Base-by-base conservation (phyloP, 1,139 yeast genomes). In the Kluyveromyces sp. region DNA sequence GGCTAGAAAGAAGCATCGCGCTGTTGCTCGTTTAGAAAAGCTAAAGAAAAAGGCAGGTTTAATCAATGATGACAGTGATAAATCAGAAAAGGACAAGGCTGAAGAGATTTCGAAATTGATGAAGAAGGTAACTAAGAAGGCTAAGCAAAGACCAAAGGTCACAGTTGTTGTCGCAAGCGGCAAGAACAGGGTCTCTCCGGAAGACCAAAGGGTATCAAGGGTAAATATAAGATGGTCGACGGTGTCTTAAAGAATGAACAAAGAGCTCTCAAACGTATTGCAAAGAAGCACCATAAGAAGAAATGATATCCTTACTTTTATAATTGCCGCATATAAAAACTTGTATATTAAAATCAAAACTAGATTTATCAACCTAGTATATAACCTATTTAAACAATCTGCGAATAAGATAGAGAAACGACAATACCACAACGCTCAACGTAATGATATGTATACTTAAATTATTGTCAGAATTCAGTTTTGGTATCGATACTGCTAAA, bases 221-320 rank as follows among this genome's bases (percentile, higher is more conserved):
- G 98, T 71, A 89, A 88, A 65, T 92, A 92, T 73, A 92, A 88
- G 83, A 92, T 94, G 98, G 97, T 92, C 58, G 99, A 92, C 69
- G 97, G 97, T 73, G 86, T 83, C 25, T 74, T 89, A 84, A 92
- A 94, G 86, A 92, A 92, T 67, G 99, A 92, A 69, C 90, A 84
- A 72, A 76, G 98, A 57, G 97, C 97, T 31, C 74, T 90, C 64
- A 83, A 79, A 66, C 82, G 97, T 64, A 85, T 90, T 56, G 85
- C 89, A 29, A 92, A 90, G 75, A 88, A 85, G 72, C 75, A 81
- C 59, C 80, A 76, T 64, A 77, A 77, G 57, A 66, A 58, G 53
- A 50, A 53, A 42, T 45, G 51, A 37, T 39, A 28, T 28, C 27
- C 4, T 8, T 6, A n/a, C 26, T 25, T 10, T 21, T 10, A 26